A percentile compares a stretch with the other conserved stretches of the same genome.
Evolutionary conservation across 768 basidiomycete genomes (phyloP).

Genomic region (Mycena galericulata): DNA sequence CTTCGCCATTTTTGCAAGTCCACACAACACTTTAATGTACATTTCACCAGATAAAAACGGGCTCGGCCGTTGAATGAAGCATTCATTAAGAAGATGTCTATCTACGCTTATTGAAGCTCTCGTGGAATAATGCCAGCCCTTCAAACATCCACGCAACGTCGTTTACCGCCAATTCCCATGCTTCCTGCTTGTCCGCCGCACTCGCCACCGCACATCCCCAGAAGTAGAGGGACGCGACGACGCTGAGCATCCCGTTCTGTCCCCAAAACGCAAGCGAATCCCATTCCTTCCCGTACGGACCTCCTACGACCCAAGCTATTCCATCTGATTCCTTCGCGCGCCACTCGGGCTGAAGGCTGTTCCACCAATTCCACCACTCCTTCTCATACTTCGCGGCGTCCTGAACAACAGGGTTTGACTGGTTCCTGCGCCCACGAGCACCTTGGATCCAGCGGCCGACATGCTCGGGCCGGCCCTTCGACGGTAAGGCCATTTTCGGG

Average conservation of each 20-base stretch:
- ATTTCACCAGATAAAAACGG: no score
- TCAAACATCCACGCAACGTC: not conserved
- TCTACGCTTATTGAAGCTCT: not conserved
- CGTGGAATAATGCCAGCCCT: not conserved
- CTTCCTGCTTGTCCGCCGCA: not conserved
- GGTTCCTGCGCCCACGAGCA: conserved; percentile 48
- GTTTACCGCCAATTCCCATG: not conserved
- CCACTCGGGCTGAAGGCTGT: not conserved
- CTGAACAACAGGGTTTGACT: conserved; percentile 48
- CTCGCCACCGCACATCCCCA: not conserved
- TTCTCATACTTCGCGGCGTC: not conserved
- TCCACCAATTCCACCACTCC: not conserved
- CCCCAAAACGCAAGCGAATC: not conserved
- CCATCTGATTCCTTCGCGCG: not conserved
- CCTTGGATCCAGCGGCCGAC: not conserved
- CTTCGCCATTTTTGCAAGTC: no score
- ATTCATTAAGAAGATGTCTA: no score
- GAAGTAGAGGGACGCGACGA: not conserved
- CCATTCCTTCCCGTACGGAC: not conserved
- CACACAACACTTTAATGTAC: no score
- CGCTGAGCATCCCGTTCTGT: not conserved
- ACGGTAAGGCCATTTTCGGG: not conserved
- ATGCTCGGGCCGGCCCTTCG: not conserved
- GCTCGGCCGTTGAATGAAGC: no score
- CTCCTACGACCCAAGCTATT: not conserved